Base-by-base conservation (phyloP, 257 asterid genomes). In the Gentiana straminea region DNA sequence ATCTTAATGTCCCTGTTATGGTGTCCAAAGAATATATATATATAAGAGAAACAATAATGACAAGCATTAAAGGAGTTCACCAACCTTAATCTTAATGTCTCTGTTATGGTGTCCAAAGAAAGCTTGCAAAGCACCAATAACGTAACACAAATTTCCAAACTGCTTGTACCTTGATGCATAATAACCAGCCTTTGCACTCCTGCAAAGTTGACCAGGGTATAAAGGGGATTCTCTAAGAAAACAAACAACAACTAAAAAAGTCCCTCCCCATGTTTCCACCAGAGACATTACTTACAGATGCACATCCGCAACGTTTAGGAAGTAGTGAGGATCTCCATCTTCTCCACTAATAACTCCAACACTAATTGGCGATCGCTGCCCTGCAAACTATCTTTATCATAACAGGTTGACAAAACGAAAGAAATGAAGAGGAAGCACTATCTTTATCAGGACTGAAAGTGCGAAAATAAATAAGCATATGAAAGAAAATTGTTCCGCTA, bases 101-200 rank as follows among this genome's bases (percentile, higher is more conserved):
- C 68, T 79, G 73, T 89, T 81, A 47, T 67, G 78, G 68, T 89
- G 97, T 65, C 86, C 74, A 64, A 72, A 66, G 72, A 85, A 89
- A 55, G 92, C 94, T 72, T 86, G 92, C 76, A 89, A 70, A 73
- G 95, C 82, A 62, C 97, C 94, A 60, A 89, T 83, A 51, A 89
- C 94, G 60, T 89, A 89, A 59, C 97, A 89, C 38, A 86, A 71
- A 70, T 85, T 89, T 58, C 97, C 95, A 44, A 83, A 89, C 62
- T 76, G 83, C 77, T 86, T 85, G 87, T 89, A 89, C 71, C 82
- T 75, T 61, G 95, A 79, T 61, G 97, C 89, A 69, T 78, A 77
- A 62, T 81, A 86, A 70, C 97, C 97, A 50, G 97, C 97, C 77
- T 86, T 86, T 11, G 97, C 95, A 62, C 95, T 89, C 80, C 97